Base-by-base conservation (phyloP, 1,139 yeast species). In the Candida tetrigidarum region DNA sequence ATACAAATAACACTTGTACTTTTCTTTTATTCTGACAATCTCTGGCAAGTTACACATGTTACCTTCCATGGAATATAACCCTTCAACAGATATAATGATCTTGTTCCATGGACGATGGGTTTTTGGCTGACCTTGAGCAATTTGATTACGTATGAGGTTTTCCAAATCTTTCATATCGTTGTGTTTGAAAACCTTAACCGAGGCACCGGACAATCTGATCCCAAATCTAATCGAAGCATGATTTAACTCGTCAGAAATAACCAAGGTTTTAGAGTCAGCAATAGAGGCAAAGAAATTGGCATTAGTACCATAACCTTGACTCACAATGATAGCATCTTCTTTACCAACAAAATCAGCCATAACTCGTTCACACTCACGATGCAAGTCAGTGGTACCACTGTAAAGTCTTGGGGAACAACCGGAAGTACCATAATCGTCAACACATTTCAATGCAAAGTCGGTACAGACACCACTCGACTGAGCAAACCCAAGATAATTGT, bases 81-180 rank as follows among this genome's bases (percentile, higher is more conserved):
- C 99, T 73, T 93, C 99, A 39, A 93, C 96, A 45, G 96, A 95
- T 55, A 93, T 81, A 52, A 95, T 68, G 50, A 93, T 93, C 67
- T 93, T 95, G 57, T 84, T 85, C 99, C 99, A 93, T 4, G 99
- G 99, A 54, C 98, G 86, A 64, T 92, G 97, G 16, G 95, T 84
- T 63, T 90, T 87, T 44, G 98, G 96, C 71, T 93, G 99, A 49
- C 99, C 99, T 64, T 90, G 96, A 16, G 96, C 85, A 57, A 93
- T 95, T 56, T 89, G 89, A 56, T 89, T 93, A 58, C 97, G 80
- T 32, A 93, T 69, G 46, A 92, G 69, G 51, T 80, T 80, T 66
- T 95, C 99, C 55, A 93, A 77, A 44, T 76, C 83, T 4, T 75
- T 77, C 91, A 90, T 88, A 67, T 93, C 92, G 64, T 92, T 93